Conservation (phyloP, 768 basidiomycete species). For the Naganishia randhawae region DNA sequence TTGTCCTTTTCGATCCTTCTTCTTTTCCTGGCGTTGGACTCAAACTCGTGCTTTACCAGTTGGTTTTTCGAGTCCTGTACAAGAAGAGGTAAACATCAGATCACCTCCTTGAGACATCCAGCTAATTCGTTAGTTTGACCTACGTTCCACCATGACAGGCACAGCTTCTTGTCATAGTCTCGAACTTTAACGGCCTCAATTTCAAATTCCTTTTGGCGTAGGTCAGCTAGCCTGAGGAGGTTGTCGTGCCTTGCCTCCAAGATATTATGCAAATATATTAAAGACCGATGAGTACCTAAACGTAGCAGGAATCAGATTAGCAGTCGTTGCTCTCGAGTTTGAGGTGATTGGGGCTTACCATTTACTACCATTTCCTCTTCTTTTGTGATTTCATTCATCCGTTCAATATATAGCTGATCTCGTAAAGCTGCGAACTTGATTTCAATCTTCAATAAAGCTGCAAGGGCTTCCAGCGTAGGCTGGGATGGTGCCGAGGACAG, state of each 20-base stretch:
- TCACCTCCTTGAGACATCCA: neutral
- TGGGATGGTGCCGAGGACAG: slow-evolving; percentile 37
- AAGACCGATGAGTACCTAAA: slow-evolving; percentile 77
- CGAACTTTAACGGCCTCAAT: slow-evolving; percentile 62
- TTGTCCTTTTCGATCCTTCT: slow-evolving; percentile 75
- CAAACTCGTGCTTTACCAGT: slow-evolving; percentile 79
- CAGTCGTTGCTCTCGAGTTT: neutral
- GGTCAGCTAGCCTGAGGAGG: slow-evolving; percentile 73
- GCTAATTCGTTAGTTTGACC: slow-evolving; percentile 40
- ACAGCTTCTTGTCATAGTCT: slow-evolving; percentile 66
- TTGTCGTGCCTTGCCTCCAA: slow-evolving; percentile 74
- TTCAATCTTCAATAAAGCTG: slow-evolving; percentile 81
- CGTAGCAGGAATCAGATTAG: slow-evolving; percentile 4
- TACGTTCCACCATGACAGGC: slow-evolving; percentile 92
- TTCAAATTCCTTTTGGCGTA: slow-evolving; percentile 67
- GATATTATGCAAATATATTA: slow-evolving; percentile 74
- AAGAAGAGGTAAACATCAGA: slow-evolving; percentile 19
- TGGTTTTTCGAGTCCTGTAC: slow-evolving; percentile 68
- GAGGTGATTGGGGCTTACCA: slow-evolving; percentile 55
- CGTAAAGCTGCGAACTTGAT: slow-evolving; percentile 83
- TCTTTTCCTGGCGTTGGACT: slow-evolving; percentile 83
- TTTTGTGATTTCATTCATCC: slow-evolving; percentile 84
- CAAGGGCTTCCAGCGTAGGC: slow-evolving; percentile 68
- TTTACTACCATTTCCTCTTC: slow-evolving; percentile 76
- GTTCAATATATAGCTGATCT: slow-evolving; percentile 85